These are phyloP conservation scores for Fusarium sororula DNA, from an alignment of 2,329 filamentous ascomycete genomes.

Conservation along the genomic window DNA sequence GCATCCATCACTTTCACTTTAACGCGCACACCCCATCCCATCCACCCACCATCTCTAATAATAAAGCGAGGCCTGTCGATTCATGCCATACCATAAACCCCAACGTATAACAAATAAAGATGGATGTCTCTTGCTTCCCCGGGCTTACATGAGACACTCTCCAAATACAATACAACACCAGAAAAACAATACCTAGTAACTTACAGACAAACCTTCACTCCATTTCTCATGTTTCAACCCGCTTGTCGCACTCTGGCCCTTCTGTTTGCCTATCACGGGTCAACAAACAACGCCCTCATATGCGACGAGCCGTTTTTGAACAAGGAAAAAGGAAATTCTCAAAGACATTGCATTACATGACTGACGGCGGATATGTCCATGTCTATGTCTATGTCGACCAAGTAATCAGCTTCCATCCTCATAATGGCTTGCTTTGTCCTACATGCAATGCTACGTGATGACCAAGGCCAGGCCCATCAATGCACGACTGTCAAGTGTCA, in stretches of 20 bases:
- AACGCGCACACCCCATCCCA: constrained; percentile 25
- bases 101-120: not conserved
- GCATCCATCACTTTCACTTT: constrained; percentile 2
- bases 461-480: constrained; percentile 13
- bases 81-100: not conserved
- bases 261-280: constrained; percentile 29
- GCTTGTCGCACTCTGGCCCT: constrained; percentile 25
- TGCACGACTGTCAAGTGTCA: constrained; percentile 28
- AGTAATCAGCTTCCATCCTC: not conserved
- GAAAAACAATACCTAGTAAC: not conserved
- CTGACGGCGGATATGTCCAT: not conserved
- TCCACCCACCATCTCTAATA: constrained; percentile 21
- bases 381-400: not conserved
- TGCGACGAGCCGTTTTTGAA: constrained; percentile 25
- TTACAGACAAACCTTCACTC: not conserved
- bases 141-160: constrained; percentile 29
- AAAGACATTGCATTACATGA: not conserved
- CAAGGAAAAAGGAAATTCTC: constrained; percentile 11
- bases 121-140: constrained; percentile 11
- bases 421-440: constrained; percentile 29
- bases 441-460: constrained; percentile 28
- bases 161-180: constrained; percentile 16
- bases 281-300: constrained; percentile 4
- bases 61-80: constrained; percentile 14
- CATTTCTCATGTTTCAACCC: not conserved